These are phyloP conservation scores for Pestalotiopsis sp. DNA, from an alignment of 2,329 filamentous ascomycete genomes.

Conservation along the genomic window DNA sequence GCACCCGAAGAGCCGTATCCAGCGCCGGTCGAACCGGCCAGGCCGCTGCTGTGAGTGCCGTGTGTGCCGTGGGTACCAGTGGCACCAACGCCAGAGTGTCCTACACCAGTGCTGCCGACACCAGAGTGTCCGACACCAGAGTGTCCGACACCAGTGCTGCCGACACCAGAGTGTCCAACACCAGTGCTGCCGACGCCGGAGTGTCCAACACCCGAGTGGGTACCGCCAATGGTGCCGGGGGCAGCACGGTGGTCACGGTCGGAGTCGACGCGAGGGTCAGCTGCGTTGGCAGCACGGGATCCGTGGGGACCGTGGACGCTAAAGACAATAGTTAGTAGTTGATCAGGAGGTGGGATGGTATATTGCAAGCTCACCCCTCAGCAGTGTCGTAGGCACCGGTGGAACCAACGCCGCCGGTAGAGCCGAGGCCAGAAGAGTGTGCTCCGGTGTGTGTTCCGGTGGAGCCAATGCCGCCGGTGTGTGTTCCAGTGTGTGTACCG, in stretches of 20 bases:
- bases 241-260: constrained; percentile 34
- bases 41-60: constrained; percentile 54
- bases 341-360: too few relatives aligned
- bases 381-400: not conserved
- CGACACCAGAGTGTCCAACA: constrained; percentile 8
- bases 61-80: constrained; percentile 28
- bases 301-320: constrained; percentile 23
- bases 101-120: constrained; percentile 28
- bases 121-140: constrained; percentile 17
- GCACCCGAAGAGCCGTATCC: constrained; percentile 12
- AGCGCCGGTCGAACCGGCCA: constrained; percentile 18
- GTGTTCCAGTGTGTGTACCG: constrained; percentile 28
- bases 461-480: constrained; percentile 22
- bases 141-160: constrained; percentile 18
- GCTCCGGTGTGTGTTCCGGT: constrained; percentile 1
- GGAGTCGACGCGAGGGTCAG: constrained; percentile 35
- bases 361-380: not conserved
- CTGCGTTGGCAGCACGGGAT: constrained; percentile 2
- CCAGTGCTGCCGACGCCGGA: constrained; percentile 20
- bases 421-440: constrained; percentile 21
- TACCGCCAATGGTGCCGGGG: constrained; percentile 18
- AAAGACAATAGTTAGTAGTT: too few relatives aligned
- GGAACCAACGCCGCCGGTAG: not conserved
- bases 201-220: constrained; percentile 17
- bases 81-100: constrained; percentile 18